phyloP scores from a whole-genome alignment of 768 basidiomycete species.

The Fomitopsis pulvina region DNA sequence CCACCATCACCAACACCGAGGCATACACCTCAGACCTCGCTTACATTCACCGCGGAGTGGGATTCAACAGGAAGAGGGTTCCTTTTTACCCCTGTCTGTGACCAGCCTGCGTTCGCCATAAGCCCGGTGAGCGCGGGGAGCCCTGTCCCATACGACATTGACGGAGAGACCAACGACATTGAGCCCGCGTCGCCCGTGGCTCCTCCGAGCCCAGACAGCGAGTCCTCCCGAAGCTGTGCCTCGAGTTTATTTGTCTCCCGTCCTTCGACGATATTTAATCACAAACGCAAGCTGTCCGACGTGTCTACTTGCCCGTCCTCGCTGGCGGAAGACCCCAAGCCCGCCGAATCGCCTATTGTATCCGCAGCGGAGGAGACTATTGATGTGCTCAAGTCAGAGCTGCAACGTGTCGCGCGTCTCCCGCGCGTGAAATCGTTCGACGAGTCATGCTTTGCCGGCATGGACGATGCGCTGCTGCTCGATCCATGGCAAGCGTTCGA shows the following conservation, averaged over 20 bases:
- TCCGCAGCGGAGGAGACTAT: background rate
- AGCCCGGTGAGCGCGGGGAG: constrained; percentile 8
- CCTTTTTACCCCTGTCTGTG: constrained; percentile 19
- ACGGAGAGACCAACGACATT: constrained; percentile 10
- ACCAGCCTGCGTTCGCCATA: constrained; percentile 8
- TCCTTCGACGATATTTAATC: constrained; percentile 5
- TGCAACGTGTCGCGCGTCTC: background rate
- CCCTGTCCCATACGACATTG: constrained; percentile 19
- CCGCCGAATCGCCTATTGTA: background rate
- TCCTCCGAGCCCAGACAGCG: background rate
- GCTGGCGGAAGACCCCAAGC: background rate
- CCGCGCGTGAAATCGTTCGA: background rate
- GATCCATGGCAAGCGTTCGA: constrained; percentile 5
- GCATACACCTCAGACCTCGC: constrained; percentile 16
- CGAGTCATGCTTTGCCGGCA: background rate
- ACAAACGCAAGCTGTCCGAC: constrained; percentile 8
- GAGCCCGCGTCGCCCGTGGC: constrained; percentile 1
- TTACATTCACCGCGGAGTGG: constrained; percentile 27
- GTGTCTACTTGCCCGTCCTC: constrained; percentile 12
- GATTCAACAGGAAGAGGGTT: constrained; percentile 20
- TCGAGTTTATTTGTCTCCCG: background rate
- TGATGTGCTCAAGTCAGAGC: constrained; percentile 2
- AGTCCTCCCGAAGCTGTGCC: constrained; percentile 1
- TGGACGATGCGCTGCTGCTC: constrained; percentile 5
- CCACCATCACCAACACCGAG: constrained; percentile 11